Conservation (phyloP, 2,329 filamentous ascomycete species). For the Fusarium penzigii region DNA sequence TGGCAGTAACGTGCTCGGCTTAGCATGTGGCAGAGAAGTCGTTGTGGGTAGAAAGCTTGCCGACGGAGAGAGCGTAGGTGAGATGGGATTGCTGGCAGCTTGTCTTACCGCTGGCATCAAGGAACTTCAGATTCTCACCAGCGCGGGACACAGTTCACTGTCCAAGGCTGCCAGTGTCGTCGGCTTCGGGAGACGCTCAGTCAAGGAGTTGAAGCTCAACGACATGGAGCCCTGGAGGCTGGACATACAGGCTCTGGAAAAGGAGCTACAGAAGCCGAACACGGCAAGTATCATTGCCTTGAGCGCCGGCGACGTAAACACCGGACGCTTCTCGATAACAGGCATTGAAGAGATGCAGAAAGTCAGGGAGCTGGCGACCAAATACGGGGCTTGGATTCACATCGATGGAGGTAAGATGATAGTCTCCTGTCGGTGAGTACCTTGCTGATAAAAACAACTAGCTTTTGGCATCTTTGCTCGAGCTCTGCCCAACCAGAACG, state of each 20-base stretch:
- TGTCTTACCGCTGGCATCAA: conserved; percentile 63
- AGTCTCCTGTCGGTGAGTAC: too few species aligned
- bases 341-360: conserved; percentile 58
- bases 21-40: conserved; percentile 64
- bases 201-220: conserved; percentile 60
- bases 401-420: conserved; percentile 68
- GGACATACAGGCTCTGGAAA: conserved; percentile 66
- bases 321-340: conserved; percentile 72
- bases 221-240: conserved; percentile 65
- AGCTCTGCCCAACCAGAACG: conserved; percentile 55
- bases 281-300: conserved; percentile 75
- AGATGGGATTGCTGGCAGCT: conserved; percentile 68
- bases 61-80: conserved; percentile 53
- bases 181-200: conserved; percentile 70
- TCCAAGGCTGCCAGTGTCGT: conserved; percentile 81
- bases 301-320: conserved; percentile 91
- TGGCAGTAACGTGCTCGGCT: conserved; percentile 79
- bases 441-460: conserved; percentile 20
- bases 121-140: conserved; percentile 76
- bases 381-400: conserved; percentile 81
- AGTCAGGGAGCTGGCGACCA: conserved; percentile 70
- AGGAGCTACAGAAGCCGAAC: conserved; percentile 51
- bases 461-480: conserved; percentile 86
- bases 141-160: conserved; percentile 80
- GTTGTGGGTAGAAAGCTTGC: conserved; percentile 47